phyloP scores from a whole-genome alignment of 1,284 basidiomycete species.

The Pseudozyma sp. region DNA sequence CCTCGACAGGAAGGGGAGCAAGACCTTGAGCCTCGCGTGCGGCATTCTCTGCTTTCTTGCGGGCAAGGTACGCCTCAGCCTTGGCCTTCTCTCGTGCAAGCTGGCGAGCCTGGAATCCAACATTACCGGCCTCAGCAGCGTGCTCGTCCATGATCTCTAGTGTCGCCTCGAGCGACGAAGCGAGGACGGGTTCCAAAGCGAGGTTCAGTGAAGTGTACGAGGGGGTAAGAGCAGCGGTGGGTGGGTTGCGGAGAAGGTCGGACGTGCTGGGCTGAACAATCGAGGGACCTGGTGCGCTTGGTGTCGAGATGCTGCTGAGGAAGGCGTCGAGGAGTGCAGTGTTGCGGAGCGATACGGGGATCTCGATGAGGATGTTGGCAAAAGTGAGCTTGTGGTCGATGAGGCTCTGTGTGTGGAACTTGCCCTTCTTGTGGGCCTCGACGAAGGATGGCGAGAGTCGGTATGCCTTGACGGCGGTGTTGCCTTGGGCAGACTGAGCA shows the following conservation, averaged over 20 bases:
- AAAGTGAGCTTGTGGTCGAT: constrained; percentile 88
- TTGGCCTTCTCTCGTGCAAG: constrained; percentile 87
- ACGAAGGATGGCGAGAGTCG: constrained; percentile 85
- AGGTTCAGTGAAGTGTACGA: constrained; percentile 65
- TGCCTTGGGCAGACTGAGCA: constrained; percentile 76
- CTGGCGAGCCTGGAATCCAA: constrained; percentile 90
- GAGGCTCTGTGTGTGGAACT: constrained; percentile 86
- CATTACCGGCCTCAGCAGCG: constrained; percentile 74
- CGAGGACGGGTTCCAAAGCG: constrained; percentile 66
- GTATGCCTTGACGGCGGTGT: constrained; percentile 91
- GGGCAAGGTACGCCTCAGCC: constrained; percentile 76
- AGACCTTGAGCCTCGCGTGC: constrained; percentile 84
- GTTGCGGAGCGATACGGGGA: constrained; percentile 88
- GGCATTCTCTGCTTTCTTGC: constrained; percentile 84
- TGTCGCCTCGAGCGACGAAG: constrained; percentile 65
- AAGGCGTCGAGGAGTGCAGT: constrained; percentile 88
- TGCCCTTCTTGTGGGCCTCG: constrained; percentile 84
- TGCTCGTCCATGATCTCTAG: constrained; percentile 67
- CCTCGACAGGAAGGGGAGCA: constrained; percentile 76
- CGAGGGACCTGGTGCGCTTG: constrained; percentile 67
- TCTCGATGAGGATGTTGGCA: constrained; percentile 87
- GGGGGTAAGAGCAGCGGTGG: constrained; percentile 57
- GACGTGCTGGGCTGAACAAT: constrained; percentile 55
- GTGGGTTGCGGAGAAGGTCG: constrained; percentile 58
- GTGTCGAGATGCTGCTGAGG: constrained; percentile 77